Conservation (phyloP, 2,329 filamentous ascomycete genomes). For the Fusarium sp. region DNA sequence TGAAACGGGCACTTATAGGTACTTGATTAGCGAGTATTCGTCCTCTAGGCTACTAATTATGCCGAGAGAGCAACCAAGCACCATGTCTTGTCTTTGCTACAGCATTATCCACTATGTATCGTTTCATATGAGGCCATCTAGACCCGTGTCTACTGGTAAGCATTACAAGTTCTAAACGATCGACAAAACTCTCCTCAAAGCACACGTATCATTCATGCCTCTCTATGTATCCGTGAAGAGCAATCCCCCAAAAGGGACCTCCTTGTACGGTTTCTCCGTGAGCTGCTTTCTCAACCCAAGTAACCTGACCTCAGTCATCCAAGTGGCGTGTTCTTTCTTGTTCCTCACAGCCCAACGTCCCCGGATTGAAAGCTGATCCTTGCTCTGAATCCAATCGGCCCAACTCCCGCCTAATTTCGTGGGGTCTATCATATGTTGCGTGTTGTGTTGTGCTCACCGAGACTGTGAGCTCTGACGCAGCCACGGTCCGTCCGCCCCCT, state of each 20-base stretch:
- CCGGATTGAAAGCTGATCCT: slow-evolving; percentile 6
- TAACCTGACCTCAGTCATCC: slow-evolving; percentile 29
- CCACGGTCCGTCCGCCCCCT: slow-evolving; percentile 28
- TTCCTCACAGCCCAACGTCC: slow-evolving; percentile 6
- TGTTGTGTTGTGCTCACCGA: slow-evolving; percentile 34
- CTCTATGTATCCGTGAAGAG: not conserved
- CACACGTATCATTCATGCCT: not conserved
- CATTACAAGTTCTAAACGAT: not conserved
- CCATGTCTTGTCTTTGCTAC: not conserved
- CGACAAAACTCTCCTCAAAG: not conserved
- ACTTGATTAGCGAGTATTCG: slow-evolving; percentile 1
- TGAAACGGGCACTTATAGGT: not conserved
- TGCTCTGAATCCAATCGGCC: slow-evolving; percentile 28
- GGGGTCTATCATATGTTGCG: slow-evolving; percentile 6
- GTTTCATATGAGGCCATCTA: slow-evolving; percentile 10
- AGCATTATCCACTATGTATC: not conserved
- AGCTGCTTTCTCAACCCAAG: slow-evolving; percentile 36
- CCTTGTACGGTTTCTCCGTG: slow-evolving; percentile 27
- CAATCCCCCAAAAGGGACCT: not conserved
- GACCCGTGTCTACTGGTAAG: not conserved
- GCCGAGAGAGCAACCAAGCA: not conserved
- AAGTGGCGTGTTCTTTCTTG: slow-evolving; percentile 37
- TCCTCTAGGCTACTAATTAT: not conserved
- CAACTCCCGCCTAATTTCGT: slow-evolving; percentile 20
- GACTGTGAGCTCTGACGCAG: slow-evolving; percentile 18